Evolutionary conservation across 1,284 basidiomycete species (phyloP).

Genomic region (Cystobasidium pallidum): DNA sequence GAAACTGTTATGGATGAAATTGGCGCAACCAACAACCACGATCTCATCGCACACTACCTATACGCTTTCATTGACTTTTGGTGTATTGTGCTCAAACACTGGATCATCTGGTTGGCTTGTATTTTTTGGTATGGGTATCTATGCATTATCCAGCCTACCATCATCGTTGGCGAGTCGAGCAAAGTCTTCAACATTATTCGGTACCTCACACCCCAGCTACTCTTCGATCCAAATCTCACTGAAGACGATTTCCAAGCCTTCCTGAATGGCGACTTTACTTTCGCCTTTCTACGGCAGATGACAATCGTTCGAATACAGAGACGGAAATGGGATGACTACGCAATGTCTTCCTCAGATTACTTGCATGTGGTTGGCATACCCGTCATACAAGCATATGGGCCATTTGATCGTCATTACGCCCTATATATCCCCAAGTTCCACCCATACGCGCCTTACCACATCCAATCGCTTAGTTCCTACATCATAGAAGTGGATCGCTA

Average conservation of each 20-base stretch:
- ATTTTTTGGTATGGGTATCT: conserved; percentile 10
- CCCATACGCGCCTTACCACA: conserved; percentile 20
- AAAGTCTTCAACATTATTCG: conserved; percentile 6
- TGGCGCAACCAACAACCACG: neutral
- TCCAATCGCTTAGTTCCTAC: neutral
- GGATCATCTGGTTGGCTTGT: conserved; percentile 17
- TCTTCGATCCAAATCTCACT: neutral
- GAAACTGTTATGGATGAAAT: conserved; percentile 7
- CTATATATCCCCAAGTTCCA: conserved; percentile 18
- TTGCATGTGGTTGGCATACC: conserved; percentile 8
- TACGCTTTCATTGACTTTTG: conserved; percentile 25
- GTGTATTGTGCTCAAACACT: conserved; percentile 23
- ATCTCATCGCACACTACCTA: conserved; percentile 12
- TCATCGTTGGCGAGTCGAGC: conserved; percentile 21
- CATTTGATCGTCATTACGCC: conserved; percentile 5
- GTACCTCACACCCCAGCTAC: neutral
- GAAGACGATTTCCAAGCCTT: conserved; percentile 18
- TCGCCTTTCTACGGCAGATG: neutral
- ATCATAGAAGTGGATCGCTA: conserved; percentile 3
- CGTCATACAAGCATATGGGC: conserved; percentile 10
- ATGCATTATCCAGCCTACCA: conserved; percentile 9
- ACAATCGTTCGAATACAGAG: neutral
- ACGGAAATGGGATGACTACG: conserved; percentile 13
- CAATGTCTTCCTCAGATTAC: neutral
- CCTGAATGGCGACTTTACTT: conserved; percentile 11